Conservation (phyloP, 306 rosid genomes). For the Malus asiatica region DNA sequence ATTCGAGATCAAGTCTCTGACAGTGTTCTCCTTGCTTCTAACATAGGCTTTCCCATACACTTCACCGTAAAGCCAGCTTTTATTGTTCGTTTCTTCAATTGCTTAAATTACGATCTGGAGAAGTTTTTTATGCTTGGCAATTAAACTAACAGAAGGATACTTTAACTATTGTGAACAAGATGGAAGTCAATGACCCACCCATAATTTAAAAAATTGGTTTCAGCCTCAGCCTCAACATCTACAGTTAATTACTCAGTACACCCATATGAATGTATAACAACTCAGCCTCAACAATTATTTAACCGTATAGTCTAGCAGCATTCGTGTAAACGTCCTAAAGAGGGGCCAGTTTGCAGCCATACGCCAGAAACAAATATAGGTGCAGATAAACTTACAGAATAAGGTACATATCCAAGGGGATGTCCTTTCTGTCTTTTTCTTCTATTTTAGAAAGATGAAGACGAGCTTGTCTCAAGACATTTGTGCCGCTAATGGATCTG, state of each 20-base stretch:
- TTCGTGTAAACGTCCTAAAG: not conserved
- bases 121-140: no score
- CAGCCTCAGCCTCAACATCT: not conserved
- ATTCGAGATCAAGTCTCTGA: no score
- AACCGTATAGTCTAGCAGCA: not conserved
- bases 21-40: no score
- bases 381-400: conserved; percentile 63
- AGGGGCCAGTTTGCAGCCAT: not conserved
- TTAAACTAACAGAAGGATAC: not conserved
- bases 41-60: no score
- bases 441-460: conserved; percentile 62
- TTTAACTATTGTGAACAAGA: not conserved
- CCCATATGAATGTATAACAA: no score
- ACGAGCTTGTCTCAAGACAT: conserved; percentile 70
- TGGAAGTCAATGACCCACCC: not conserved
- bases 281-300: not conserved
- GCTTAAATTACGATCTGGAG: no score
- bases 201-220: no score
- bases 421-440: conserved; percentile 77
- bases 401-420: conserved; percentile 84
- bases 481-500: conserved; percentile 41
- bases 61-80: no score
- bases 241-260: no score
- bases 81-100: no score
- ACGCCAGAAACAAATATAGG: not conserved